phyloP scores from a whole-genome alignment of 1,139 yeast genomes.

The Saccharomyces hybrid region DNA sequence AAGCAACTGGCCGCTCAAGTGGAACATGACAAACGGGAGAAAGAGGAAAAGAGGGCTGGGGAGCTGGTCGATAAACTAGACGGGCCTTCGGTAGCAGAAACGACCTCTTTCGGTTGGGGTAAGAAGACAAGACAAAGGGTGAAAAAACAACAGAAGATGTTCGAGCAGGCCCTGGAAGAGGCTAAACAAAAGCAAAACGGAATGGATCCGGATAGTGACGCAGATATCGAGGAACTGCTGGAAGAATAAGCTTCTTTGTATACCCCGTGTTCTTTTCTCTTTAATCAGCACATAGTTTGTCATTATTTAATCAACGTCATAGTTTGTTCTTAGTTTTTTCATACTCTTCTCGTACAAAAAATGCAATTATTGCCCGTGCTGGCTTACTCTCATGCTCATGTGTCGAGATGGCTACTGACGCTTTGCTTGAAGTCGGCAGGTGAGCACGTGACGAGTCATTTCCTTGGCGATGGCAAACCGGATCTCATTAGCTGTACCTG shows the following conservation, averaged over 20 bases:
- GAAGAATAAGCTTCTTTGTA: constrained; percentile 38
- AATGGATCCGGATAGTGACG: constrained; percentile 46
- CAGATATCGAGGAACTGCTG: constrained; percentile 57
- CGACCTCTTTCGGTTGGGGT: constrained; percentile 63
- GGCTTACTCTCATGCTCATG: too few species aligned
- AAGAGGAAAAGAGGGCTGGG: constrained; percentile 34
- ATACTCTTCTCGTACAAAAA: too few species aligned
- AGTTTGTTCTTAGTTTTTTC: neutral
- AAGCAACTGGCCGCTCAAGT: constrained; percentile 48
- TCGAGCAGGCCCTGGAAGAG: constrained; percentile 43
- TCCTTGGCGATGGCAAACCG: too few species aligned
- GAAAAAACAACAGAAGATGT: constrained; percentile 45
- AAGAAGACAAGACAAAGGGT: constrained; percentile 57
- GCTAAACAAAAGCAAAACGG: constrained; percentile 40
- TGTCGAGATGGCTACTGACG: too few species aligned
- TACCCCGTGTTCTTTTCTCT: neutral
- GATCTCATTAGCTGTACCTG: too few species aligned
- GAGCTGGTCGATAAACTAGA: constrained; percentile 37
- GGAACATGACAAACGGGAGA: constrained; percentile 35
- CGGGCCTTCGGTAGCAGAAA: constrained; percentile 28
- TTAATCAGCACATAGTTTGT: neutral
- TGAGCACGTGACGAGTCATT: too few species aligned
- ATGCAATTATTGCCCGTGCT: too few species aligned
- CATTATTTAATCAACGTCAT: neutral
- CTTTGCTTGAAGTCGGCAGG: too few species aligned